A percentile compares a stretch with the other conserved stretches of the same genome.
These are phyloP conservation scores for Plasmodium vinckei DNA, from an alignment of 169 alveolate species.

Conservation along the genomic window DNA sequence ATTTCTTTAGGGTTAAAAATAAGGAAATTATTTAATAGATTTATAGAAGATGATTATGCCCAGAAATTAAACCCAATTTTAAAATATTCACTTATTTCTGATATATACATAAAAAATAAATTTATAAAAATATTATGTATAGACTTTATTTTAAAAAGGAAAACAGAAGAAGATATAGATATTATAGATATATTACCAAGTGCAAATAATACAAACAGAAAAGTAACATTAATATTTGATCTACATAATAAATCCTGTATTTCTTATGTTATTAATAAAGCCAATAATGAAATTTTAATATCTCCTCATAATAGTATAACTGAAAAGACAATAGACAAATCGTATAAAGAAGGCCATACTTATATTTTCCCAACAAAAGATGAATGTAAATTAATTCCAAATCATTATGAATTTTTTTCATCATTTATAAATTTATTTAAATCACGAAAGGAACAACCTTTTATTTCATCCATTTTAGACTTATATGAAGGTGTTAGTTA, in stretches of 20 bases:
- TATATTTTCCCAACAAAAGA: slow-evolving; percentile 49
- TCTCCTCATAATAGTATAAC: slow-evolving; percentile 73
- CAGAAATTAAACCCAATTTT: slow-evolving; percentile 71
- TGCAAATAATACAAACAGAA: slow-evolving; percentile 17
- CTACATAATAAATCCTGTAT: slow-evolving; percentile 66
- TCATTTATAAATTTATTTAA: slow-evolving; percentile 49
- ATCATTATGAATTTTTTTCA: slow-evolving; percentile 71
- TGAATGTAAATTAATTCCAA: slow-evolving; percentile 70
- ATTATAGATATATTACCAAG: slow-evolving; percentile 43
- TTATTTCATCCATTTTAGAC: slow-evolving; percentile 48
- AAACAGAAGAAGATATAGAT: slow-evolving; percentile 62
- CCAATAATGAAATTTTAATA: slow-evolving; percentile 67
- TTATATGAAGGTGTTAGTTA: slow-evolving; percentile 71
- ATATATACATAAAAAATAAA: slow-evolving; percentile 47
- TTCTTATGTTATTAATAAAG: slow-evolving; percentile 63
- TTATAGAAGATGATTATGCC: slow-evolving; percentile 73
- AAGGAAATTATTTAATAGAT: slow-evolving; percentile 68
- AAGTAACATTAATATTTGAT: slow-evolving; percentile 71
- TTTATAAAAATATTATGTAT: slow-evolving; percentile 71
- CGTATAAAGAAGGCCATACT: slow-evolving; percentile 68
- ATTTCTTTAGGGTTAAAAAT: slow-evolving; percentile 67
- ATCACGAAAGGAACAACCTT: slow-evolving; percentile 53
- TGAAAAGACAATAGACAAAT: slow-evolving; percentile 66
- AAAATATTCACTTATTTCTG: slow-evolving; percentile 66
- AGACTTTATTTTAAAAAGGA: slow-evolving; percentile 65